phyloP scores from a whole-genome alignment of 805 yeast genomes.

The Candida insectorum region DNA sequence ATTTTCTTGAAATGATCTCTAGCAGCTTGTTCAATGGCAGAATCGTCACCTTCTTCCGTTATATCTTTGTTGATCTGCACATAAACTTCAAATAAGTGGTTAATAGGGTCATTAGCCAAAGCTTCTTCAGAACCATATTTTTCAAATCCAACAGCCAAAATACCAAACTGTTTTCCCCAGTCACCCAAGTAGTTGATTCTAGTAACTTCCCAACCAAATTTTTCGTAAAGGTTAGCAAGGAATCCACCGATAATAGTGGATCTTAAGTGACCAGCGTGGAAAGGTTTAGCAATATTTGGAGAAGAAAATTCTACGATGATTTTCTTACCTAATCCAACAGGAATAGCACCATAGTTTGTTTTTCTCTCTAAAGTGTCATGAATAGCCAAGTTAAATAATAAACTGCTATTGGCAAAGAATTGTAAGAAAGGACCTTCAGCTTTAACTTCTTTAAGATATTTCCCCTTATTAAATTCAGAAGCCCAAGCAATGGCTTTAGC shows the following conservation, averaged over 20 bases:
- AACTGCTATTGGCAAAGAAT: conserved; percentile 70
- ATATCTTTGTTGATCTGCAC: conserved; percentile 83
- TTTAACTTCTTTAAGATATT: conserved; percentile 63
- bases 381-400: conserved; percentile 65
- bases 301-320: conserved; percentile 88
- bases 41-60: conserved; percentile 55
- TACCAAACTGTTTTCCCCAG: conserved; percentile 99
- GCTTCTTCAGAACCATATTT: conserved; percentile 78
- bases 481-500: conserved; percentile 78
- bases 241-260: conserved; percentile 98
- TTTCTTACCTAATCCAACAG: conserved; percentile 72
- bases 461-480: conserved; percentile 67
- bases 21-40: conserved; percentile 72
- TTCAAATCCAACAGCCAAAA: conserved; percentile 88
- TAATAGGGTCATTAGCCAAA: conserved; percentile 76
- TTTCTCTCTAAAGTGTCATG: conserved; percentile 64
- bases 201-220: conserved; percentile 86
- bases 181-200: conserved; percentile 96
- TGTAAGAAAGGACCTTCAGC: conserved; percentile 91
- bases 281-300: conserved; percentile 98
- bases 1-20: conserved; percentile 81
- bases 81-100: conserved; percentile 92
- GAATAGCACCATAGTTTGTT: conserved; percentile 67
- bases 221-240: conserved; percentile 83
- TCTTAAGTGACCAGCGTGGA: conserved; percentile 99